Conservation (phyloP, 257 asterid genomes). For the Capsicum pubescens region DNA sequence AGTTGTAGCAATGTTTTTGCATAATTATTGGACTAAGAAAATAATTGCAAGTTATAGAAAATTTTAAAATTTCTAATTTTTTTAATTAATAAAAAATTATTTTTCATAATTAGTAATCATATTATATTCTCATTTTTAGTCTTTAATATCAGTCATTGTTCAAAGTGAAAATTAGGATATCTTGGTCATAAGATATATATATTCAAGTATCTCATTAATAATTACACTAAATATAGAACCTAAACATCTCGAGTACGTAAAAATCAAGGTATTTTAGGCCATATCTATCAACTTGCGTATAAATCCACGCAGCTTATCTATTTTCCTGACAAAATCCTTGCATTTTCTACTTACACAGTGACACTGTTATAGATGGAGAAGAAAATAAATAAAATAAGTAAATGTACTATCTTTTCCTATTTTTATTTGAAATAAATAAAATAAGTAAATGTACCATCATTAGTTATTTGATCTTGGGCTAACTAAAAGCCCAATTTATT, state of each 20-base stretch:
- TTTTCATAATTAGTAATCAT: no score
- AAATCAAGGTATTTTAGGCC: background rate
- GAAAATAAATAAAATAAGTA: background rate
- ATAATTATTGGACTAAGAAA: no score
- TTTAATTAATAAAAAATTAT: no score
- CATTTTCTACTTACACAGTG: background rate
- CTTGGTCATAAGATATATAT: background rate
- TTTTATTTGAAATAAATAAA: background rate
- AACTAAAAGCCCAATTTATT: background rate
- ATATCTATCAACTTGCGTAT: background rate
- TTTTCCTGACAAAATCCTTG: background rate
- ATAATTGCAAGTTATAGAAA: no score
- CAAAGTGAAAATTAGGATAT: background rate
- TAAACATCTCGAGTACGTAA: background rate
- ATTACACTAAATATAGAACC: conserved; percentile 14
- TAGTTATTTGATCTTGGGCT: background rate
- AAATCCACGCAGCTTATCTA: background rate
- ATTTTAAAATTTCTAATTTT: no score
- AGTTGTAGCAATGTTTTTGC: no score
- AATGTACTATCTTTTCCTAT: no score
- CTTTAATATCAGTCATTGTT: no score
- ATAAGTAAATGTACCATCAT: background rate
- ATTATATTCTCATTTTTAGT: no score
- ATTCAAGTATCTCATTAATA: no score
- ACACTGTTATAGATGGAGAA: background rate